Conservation (phyloP, 1,284 basidiomycete genomes). For the Flammula alnicola region DNA sequence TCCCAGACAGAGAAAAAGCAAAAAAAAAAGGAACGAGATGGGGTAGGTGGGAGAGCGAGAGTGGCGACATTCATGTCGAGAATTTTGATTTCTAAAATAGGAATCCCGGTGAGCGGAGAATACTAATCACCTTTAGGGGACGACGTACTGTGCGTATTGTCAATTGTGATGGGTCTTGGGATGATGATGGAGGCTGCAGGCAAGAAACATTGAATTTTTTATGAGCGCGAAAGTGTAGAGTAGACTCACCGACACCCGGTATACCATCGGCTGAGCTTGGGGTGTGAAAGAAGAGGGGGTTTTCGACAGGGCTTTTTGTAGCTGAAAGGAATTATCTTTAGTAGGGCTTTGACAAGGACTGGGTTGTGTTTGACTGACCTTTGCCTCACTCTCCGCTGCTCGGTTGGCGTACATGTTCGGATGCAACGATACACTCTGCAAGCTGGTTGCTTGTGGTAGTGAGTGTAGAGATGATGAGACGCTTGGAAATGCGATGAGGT, state of each 20-base stretch:
- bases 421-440: conserved; percentile 67
- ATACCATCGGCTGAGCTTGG: conserved; percentile 35
- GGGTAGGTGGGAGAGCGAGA: conserved; percentile 14
- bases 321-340: conserved; percentile 33
- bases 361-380: conserved; percentile 46
- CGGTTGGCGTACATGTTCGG: conserved; percentile 69
- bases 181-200: conserved; percentile 39
- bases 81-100: conserved; percentile 39
- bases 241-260: conserved; percentile 43
- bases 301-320: conserved; percentile 55
- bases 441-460: conserved; percentile 70
- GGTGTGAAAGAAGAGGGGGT: conserved; percentile 42
- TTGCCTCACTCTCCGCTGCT: conserved; percentile 72
- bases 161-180: conserved; percentile 45
- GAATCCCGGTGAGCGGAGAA: background rate
- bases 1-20: conserved; percentile 16
- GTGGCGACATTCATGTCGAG: conserved; percentile 35
- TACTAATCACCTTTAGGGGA: background rate
- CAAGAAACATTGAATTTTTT: background rate
- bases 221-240: background rate
- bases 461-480: conserved; percentile 67
- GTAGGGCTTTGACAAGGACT: background rate
- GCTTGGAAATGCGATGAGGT: conserved; percentile 71
- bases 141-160: conserved; percentile 54
- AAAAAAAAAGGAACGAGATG: conserved; percentile 14